phyloP scores from a whole-genome alignment of 257 asterid species.

The Solanum ahanhuiri region DNA sequence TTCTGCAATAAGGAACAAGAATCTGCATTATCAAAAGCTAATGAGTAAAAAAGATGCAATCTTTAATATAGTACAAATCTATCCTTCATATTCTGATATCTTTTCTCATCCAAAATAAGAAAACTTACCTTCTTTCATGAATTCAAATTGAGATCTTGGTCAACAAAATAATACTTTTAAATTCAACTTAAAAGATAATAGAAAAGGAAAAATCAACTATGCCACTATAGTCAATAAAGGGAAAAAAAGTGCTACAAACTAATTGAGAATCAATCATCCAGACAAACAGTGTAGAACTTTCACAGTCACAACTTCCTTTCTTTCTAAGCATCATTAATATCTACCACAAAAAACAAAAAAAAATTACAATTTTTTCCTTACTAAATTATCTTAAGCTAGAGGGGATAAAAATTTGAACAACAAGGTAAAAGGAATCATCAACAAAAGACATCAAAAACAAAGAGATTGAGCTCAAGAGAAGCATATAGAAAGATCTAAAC shows the following conservation, averaged over 20 bases:
- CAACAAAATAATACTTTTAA: not conserved
- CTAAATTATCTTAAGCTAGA: not conserved
- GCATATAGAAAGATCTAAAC: not conserved
- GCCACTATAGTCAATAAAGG: conserved; percentile 16
- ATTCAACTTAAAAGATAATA: not conserved
- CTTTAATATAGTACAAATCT: not conserved
- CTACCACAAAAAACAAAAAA: not conserved
- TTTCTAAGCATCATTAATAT: not conserved
- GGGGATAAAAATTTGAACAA: not conserved
- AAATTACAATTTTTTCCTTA: not conserved
- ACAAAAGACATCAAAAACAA: not conserved
- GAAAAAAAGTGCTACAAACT: conserved; percentile 15
- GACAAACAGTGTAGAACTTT: conserved; percentile 14
- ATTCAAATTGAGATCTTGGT: conserved; percentile 10
- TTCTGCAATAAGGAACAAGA: not conserved
- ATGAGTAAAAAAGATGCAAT: not conserved
- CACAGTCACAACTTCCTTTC: conserved; percentile 1
- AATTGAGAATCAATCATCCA: conserved; percentile 26
- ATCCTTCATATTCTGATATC: not conserved
- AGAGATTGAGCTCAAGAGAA: not conserved
- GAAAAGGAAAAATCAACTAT: conserved; percentile 6
- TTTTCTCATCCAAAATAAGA: not conserved
- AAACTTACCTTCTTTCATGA: not conserved
- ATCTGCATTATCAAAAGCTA: not conserved
- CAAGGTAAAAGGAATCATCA: not conserved